Evolutionary conservation across 176 grass and related monocot species (phyloP), one percentile per base, ranked within the genome.

Genomic region (Otatea glauca): DNA sequence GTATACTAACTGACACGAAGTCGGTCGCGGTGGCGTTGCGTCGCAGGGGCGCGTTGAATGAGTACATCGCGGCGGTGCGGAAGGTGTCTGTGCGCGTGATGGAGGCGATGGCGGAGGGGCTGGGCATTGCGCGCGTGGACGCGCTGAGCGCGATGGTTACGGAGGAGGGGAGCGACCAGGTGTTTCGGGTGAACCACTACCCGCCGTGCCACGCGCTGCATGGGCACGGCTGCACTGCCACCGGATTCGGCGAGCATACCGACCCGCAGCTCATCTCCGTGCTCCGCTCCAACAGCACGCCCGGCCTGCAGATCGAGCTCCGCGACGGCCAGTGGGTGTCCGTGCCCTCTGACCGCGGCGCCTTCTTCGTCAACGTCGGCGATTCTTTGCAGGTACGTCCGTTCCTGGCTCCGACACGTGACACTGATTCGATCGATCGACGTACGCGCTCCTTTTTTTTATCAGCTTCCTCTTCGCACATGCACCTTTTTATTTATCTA

Each of bases 101-200:
- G 41, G 93, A 94, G 68, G 62, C 86, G 77, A 85, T 96, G 92
- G 90, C 86, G 47, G 93, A 92, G 47, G 97, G 92, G 13, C 89
- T 99, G 66, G 53, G 88, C 86, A 88, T 99, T 45, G 68, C 81
- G 24, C 60, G 86, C 0, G 55, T 58, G 47, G 88, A 89, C 83
- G 34, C 81, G 6, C 71, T 96, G 72, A 96, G 97, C 81, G 39
- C 49, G 78, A 59, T 99, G 72, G 78, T 92, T 27, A 49, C 78
- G 65, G 86, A 44, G 15, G 75, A 59, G 27, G 83, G 84, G 8
- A 90, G 92, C 77, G 97, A 99, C 56, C 89, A 95, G 86, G 70
- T 99, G 76, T 91, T 99, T 81, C 78, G 97, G 70, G 69, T 99
- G 49, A 99, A 99, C 75, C 92, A 99, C 88, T 99, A 99, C 71